These are phyloP conservation scores for Heritiera fomes DNA, from an alignment of 345 rosid species.

Conservation along the genomic window DNA sequence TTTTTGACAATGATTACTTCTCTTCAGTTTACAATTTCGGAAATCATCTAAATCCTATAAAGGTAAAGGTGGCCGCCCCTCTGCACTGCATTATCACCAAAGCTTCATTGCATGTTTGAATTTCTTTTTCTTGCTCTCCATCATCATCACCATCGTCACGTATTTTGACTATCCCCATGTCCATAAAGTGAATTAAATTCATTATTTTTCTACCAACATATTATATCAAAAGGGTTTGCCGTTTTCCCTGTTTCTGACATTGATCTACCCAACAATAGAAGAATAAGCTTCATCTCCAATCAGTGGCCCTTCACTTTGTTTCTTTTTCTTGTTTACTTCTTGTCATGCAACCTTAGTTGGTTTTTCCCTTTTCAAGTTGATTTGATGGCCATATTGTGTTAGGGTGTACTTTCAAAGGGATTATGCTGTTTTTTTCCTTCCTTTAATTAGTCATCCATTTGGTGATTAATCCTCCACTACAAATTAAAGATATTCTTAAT, in stretches of 20 bases:
- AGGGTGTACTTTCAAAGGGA: neutral
- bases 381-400: neutral
- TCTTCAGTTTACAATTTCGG: neutral
- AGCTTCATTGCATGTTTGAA: neutral
- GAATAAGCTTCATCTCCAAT: neutral
- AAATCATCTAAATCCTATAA: neutral
- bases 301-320: neutral
- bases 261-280: neutral
- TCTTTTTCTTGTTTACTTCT: neutral
- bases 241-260: neutral
- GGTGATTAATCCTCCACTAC: neutral
- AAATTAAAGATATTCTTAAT: neutral
- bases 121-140: neutral
- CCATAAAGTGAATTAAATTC: neutral
- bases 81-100: neutral
- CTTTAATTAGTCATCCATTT: neutral
- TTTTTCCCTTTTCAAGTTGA: neutral
- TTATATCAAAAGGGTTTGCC: neutral
- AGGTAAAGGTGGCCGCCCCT: neutral
- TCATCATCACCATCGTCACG: neutral
- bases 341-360: neutral
- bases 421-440: neutral
- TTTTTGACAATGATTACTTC: neutral
- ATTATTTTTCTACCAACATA: neutral
- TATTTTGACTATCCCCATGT: constrained; percentile 3